A percentile compares a stretch with the other conserved stretches of the same genome.
Conservation (phyloP, 176 grass and related monocot genomes). For the Lolium rigidum region DNA sequence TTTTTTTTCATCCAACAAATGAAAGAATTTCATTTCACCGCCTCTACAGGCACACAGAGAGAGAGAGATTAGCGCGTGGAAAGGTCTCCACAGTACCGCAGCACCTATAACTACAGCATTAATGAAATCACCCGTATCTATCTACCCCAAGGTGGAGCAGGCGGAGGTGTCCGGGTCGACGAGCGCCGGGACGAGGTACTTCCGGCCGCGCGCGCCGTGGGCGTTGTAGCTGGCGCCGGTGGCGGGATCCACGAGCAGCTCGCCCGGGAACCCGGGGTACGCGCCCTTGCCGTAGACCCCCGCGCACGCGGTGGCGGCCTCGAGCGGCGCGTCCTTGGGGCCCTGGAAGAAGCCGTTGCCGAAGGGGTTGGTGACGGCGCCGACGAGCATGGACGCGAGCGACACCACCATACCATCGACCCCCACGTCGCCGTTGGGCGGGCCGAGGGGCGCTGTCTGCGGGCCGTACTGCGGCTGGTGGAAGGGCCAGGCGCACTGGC, state of each 20-base stretch:
- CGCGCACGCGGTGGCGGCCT: slow-evolving; percentile 91
- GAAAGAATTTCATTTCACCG: slow-evolving; percentile 74
- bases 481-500: slow-evolving; percentile 94
- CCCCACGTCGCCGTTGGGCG: slow-evolving; percentile 92
- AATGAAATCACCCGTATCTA: background rate
- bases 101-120: background rate
- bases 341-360: slow-evolving; percentile 86
- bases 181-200: slow-evolving; percentile 77
- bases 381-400: slow-evolving; percentile 82
- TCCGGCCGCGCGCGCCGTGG: slow-evolving; percentile 71
- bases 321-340: slow-evolving; percentile 70
- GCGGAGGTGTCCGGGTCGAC: slow-evolving; percentile 83
- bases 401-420: slow-evolving; percentile 93
- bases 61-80: slow-evolving; percentile 10
- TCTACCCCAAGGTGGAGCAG: slow-evolving; percentile 77
- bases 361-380: slow-evolving; percentile 85
- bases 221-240: slow-evolving; percentile 86
- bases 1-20: slow-evolving; percentile 84
- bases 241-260: slow-evolving; percentile 61
- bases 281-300: slow-evolving; percentile 89
- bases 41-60: slow-evolving; percentile 33
- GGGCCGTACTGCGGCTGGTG: slow-evolving; percentile 95
- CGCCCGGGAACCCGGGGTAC: slow-evolving; percentile 78
- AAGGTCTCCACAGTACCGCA: slow-evolving; percentile 33
- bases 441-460: slow-evolving; percentile 68